Evolutionary conservation across 1,284 basidiomycete genomes (phyloP).

Genomic region (Neotropicomus parvogracilis): DNA sequence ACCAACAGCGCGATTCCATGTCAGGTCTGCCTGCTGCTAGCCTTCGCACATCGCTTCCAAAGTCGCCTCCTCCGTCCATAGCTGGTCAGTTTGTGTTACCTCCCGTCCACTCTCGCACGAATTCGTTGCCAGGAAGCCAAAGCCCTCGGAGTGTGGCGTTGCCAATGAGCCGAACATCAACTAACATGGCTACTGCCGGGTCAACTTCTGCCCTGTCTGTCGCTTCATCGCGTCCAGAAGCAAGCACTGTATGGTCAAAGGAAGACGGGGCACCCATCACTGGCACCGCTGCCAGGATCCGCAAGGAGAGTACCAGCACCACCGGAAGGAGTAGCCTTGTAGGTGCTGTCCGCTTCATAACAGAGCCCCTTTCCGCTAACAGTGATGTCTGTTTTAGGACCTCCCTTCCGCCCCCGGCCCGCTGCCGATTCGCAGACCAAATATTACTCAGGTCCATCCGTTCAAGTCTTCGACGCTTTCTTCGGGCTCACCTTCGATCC

Average conservation of each 20-base stretch:
- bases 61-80: conserved; percentile 43
- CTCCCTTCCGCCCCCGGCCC: conserved; percentile 42
- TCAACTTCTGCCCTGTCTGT: conserved; percentile 37
- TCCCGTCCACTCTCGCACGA: conserved; percentile 35
- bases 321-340: conserved; percentile 37
- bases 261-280: conserved; percentile 35
- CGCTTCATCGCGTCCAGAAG: conserved; percentile 40
- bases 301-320: conserved; percentile 41
- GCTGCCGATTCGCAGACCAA: conserved; percentile 52
- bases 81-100: conserved; percentile 58
- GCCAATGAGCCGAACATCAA: conserved; percentile 35
- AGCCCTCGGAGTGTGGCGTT: conserved; percentile 37
- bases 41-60: conserved; percentile 42
- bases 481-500: conserved; percentile 47
- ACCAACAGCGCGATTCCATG: conserved; percentile 50
- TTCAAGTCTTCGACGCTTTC: conserved; percentile 71
- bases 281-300: conserved; percentile 37
- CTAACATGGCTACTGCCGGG: conserved; percentile 30
- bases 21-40: conserved; percentile 46
- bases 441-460: conserved; percentile 51
- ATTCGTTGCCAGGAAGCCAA: conserved; percentile 32
- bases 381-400: conserved; percentile 20
- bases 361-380: conserved; percentile 16
- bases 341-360: conserved; percentile 5
- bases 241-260: conserved; percentile 36